Evolutionary conservation across 1,284 basidiomycete genomes (phyloP).

Genomic region (Rhodotorula sp.): DNA sequence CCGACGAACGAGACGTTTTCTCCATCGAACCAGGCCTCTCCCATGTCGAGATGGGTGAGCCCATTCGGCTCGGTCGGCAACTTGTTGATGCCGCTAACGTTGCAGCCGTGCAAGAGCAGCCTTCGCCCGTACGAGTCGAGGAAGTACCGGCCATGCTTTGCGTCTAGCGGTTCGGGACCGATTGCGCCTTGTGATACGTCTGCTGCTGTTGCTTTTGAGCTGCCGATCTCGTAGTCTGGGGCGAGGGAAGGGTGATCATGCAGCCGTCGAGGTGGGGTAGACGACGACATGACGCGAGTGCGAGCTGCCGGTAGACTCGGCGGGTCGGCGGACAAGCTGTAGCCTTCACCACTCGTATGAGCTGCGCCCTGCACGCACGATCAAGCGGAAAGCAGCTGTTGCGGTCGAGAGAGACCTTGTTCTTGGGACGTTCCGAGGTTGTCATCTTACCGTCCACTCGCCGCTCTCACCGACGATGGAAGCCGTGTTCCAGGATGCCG

Average conservation of each 20-base stretch:
- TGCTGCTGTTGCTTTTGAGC: neutral
- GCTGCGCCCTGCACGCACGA: too few species aligned
- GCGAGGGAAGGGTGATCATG: neutral
- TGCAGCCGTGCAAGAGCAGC: slow-evolving; percentile 49
- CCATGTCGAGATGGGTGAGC: slow-evolving; percentile 33
- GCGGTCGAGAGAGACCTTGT: too few species aligned
- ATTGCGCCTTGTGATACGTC: slow-evolving; percentile 7
- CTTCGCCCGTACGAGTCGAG: slow-evolving; percentile 46
- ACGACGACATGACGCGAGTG: neutral
- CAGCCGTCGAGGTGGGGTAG: neutral
- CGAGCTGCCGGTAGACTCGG: neutral
- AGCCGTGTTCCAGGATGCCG: too few species aligned
- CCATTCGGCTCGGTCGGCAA: slow-evolving; percentile 44
- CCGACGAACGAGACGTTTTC: slow-evolving; percentile 48
- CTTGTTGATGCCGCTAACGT: slow-evolving; percentile 50
- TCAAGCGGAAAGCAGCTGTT: too few species aligned
- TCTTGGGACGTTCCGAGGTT: too few species aligned
- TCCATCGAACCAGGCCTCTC: slow-evolving; percentile 46
- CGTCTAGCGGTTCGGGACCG: slow-evolving; percentile 12
- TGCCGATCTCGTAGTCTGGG: neutral
- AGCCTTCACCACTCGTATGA: too few species aligned
- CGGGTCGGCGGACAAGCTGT: too few species aligned
- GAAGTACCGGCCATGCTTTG: slow-evolving; percentile 41
- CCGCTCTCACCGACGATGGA: too few species aligned
- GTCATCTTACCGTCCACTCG: too few species aligned